Percentiles rank a stretch among this genome's conserved stretches.
Conservation (phyloP, 208 protist genomes). For the Acanthamoeba castellanii region DNA sequence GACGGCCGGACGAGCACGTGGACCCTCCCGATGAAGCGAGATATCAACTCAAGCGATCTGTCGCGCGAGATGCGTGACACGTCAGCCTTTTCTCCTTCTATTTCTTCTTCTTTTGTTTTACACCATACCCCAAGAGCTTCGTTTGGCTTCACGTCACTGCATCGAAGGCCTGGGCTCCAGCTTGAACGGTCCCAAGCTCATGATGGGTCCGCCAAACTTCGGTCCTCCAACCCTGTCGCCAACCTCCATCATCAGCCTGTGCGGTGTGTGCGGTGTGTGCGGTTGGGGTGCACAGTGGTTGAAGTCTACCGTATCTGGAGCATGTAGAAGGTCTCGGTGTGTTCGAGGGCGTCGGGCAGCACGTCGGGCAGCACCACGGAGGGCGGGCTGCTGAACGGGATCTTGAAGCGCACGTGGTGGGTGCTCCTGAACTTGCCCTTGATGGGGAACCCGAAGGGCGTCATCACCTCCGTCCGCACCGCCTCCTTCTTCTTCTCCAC, state of each 20-base stretch:
- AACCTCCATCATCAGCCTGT: not conserved
- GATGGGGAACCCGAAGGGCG: constrained; percentile 20
- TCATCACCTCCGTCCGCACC: not conserved
- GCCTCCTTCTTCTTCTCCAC: not conserved
- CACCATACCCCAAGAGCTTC: not conserved
- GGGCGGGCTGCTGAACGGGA: not conserved
- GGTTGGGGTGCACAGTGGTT: not conserved
- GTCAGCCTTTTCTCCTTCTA: not conserved
- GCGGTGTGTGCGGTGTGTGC: not conserved
- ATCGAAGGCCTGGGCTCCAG: not conserved
- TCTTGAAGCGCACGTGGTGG: not conserved
- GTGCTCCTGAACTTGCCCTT: constrained; percentile 3
- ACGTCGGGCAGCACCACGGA: not conserved
- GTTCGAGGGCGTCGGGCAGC: not conserved
- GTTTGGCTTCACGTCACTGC: not conserved
- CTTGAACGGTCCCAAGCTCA: not conserved
- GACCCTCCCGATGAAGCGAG: too few species aligned
- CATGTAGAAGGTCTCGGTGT: constrained; percentile 24
- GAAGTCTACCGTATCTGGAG: constrained; percentile 11
- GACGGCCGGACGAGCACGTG: too few species aligned
- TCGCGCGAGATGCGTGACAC: too few species aligned
- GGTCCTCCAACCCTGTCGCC: not conserved
- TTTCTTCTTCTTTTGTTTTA: not conserved
- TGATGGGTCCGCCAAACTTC: not conserved
- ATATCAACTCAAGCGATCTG: too few species aligned